Percentiles rank a stretch among this genome's conserved stretches.
These are phyloP conservation scores for Cercospora sp. DNA, from an alignment of 2,329 filamentous ascomycete genomes.

Conservation along the genomic window DNA sequence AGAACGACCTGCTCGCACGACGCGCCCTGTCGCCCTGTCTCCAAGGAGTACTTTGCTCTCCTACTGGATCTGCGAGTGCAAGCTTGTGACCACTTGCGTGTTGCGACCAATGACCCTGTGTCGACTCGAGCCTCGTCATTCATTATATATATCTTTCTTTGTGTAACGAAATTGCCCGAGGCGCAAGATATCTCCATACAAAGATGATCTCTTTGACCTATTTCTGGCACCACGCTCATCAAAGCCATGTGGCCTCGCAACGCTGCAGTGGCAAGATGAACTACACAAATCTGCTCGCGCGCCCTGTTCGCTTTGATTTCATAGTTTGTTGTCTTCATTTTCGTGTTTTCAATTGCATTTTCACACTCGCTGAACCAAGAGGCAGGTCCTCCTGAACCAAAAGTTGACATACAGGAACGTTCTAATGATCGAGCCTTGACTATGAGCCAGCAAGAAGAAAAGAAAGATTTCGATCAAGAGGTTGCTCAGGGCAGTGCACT, in stretches of 20 bases:
- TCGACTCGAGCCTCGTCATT: background rate
- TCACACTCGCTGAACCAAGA: slow-evolving; percentile 4
- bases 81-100: background rate
- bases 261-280: background rate
- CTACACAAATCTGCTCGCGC: background rate
- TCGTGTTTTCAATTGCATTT: background rate
- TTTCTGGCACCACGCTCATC: background rate
- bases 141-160: background rate
- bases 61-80: background rate
- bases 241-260: background rate
- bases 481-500: background rate
- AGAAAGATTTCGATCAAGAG: background rate
- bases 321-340: background rate
- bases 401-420: background rate
- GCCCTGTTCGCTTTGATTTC: background rate
- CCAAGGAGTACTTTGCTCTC: background rate
- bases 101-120: background rate
- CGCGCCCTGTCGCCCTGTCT: background rate
- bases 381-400: slow-evolving; percentile 12
- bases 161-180: slow-evolving; percentile 1
- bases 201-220: slow-evolving; percentile 14
- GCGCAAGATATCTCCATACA: background rate
- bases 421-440: background rate
- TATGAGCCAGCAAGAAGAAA: background rate
- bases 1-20: background rate